Conservation (phyloP, 306 rosid species). For the Macrotyloma uniflorum region DNA sequence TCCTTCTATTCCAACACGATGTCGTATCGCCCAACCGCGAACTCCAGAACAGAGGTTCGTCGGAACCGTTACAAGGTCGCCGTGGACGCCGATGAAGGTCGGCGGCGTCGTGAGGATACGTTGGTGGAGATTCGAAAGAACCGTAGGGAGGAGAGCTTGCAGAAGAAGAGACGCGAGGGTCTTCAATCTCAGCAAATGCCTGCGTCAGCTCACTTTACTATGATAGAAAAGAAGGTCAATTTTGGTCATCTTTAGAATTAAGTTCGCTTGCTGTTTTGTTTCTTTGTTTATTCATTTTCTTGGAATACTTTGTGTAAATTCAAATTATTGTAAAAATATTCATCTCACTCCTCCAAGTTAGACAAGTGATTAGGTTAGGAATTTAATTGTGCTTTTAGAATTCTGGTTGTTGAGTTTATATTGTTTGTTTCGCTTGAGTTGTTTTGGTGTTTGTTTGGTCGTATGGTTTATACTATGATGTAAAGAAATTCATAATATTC, state of each 20-base stretch:
- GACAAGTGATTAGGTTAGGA: constrained; percentile 5
- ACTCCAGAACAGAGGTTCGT: constrained; percentile 76
- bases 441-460: neutral
- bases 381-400: neutral
- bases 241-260: neutral
- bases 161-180: constrained; percentile 90
- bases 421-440: neutral
- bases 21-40: constrained; percentile 71
- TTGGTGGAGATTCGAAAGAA: constrained; percentile 92
- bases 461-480: neutral
- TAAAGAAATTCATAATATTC: neutral
- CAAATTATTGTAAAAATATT: neutral
- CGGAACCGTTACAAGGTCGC: constrained; percentile 91
- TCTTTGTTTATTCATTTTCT: neutral
- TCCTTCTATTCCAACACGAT: constrained; percentile 38
- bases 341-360: neutral
- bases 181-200: constrained; percentile 58
- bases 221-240: constrained; percentile 37
- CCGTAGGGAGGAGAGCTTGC: constrained; percentile 80
- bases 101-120: constrained; percentile 80
- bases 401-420: neutral
- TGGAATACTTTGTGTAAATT: neutral
- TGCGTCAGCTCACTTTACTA: constrained; percentile 22
- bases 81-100: constrained; percentile 90
- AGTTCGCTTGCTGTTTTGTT: neutral